These are phyloP conservation scores for Lagenidium giganteum DNA, from an alignment of 352 stramenopile genomes.

Conservation along the genomic window DNA sequence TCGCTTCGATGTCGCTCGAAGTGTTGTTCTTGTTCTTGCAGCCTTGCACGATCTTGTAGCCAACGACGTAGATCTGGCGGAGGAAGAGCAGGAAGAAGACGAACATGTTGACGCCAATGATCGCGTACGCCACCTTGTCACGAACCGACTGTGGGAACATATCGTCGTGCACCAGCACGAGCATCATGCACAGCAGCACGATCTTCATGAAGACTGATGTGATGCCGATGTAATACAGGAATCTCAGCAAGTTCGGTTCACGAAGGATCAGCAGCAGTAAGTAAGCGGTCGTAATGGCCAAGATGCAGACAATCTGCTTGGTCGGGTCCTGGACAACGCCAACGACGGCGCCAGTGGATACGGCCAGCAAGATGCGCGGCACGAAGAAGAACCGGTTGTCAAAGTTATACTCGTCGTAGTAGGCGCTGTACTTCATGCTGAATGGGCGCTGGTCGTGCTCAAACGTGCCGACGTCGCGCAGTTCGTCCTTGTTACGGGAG, in stretches of 20 bases:
- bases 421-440: conserved; percentile 77
- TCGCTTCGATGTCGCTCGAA: conserved; percentile 8
- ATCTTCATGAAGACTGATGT: conserved; percentile 78
- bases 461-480: conserved; percentile 68
- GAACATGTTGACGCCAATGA: conserved; percentile 82
- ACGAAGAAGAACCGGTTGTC: conserved; percentile 89
- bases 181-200: conserved; percentile 75
- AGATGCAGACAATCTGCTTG: conserved; percentile 68
- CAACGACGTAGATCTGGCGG: conserved; percentile 72
- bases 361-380: conserved; percentile 61
- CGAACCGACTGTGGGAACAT: conserved; percentile 75
- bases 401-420: conserved; percentile 89
- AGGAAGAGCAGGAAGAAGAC: conserved; percentile 81
- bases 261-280: conserved; percentile 59
- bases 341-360: conserved; percentile 67
- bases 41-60: conserved; percentile 51
- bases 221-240: conserved; percentile 82
- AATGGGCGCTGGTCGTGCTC: conserved; percentile 77
- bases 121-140: conserved; percentile 81
- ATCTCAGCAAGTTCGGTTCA: conserved; percentile 73
- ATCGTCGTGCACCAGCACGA: conserved; percentile 72
- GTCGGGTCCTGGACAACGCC: conserved; percentile 62
- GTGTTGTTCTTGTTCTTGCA: conserved; percentile 29
- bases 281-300: conserved; percentile 67
- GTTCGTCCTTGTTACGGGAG: conserved; percentile 53